Evolutionary conservation across 129 eudicot genomes (phyloP).

Genomic region (Helianthus tuberosus): DNA sequence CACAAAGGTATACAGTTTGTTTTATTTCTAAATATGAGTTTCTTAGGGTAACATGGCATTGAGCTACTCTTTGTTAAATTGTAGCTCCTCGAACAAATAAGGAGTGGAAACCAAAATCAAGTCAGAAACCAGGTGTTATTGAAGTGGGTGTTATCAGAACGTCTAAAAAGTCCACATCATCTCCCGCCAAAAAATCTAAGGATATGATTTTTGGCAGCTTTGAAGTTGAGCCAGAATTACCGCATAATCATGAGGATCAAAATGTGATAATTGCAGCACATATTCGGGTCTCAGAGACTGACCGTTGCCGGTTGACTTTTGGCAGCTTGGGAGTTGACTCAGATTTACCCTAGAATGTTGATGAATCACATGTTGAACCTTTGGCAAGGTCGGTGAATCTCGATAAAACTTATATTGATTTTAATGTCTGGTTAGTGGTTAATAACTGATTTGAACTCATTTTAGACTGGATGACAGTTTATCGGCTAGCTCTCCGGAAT

Average conservation of each 20-base stretch:
- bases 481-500: conserved; percentile 50
- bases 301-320: conserved; percentile 68
- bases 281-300: conserved; percentile 78
- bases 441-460: conserved; percentile 7
- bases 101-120: conserved; percentile 96
- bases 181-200: conserved; percentile 49
- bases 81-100: conserved; percentile 74
- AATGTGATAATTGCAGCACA: conserved; percentile 92
- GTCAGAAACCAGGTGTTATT: conserved; percentile 48
- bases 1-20: conserved; percentile 64
- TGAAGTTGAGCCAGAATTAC: conserved; percentile 40
- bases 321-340: conserved; percentile 74
- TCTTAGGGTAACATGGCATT: not conserved
- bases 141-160: conserved; percentile 69
- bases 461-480: conserved; percentile 45
- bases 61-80: conserved; percentile 9
- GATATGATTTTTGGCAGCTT: conserved; percentile 37
- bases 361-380: conserved; percentile 43
- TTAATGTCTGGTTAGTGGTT: not conserved
- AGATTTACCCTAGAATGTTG: conserved; percentile 41
- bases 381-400: conserved; percentile 61
- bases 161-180: conserved; percentile 54
- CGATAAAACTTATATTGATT: not conserved
- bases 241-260: conserved; percentile 48
- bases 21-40: not conserved